Conservation (phyloP, 306 rosid species). For the Quercus glauca region DNA sequence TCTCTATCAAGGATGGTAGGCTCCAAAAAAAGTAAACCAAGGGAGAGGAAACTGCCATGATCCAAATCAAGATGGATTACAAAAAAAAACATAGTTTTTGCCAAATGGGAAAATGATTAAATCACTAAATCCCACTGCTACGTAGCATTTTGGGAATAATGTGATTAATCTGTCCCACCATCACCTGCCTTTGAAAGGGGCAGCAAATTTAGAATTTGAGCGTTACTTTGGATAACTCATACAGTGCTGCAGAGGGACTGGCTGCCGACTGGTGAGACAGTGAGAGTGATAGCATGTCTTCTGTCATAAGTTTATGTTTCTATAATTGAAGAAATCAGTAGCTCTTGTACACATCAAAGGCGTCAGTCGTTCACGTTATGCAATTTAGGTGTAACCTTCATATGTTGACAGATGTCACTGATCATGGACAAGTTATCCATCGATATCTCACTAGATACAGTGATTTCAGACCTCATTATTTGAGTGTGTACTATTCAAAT, state of each 20-base stretch:
- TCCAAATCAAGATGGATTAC: neutral
- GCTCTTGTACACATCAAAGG: slow-evolving; percentile 21
- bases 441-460: slow-evolving; percentile 8
- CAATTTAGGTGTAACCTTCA: slow-evolving; percentile 26
- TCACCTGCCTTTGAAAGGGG: neutral
- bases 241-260: neutral
- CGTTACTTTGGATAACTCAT: slow-evolving; percentile 4
- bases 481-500: too few relatives aligned
- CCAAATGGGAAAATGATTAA: neutral
- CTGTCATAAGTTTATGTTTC: slow-evolving; percentile 33
- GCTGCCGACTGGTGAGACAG: neutral
- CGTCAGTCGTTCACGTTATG: slow-evolving; percentile 34
- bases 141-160: neutral
- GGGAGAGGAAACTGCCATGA: neutral
- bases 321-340: slow-evolving; percentile 19
- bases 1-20: neutral
- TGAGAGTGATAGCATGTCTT: slow-evolving; percentile 20
- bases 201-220: neutral
- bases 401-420: slow-evolving; percentile 38
- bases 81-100: neutral
- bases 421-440: slow-evolving; percentile 17
- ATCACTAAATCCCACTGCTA: neutral
- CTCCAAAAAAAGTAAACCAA: neutral
- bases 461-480: slow-evolving; percentile 5
- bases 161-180: neutral